Evolutionary conservation across 106 monocot species (phyloP).

Genomic region (Dendrobium nobile): DNA sequence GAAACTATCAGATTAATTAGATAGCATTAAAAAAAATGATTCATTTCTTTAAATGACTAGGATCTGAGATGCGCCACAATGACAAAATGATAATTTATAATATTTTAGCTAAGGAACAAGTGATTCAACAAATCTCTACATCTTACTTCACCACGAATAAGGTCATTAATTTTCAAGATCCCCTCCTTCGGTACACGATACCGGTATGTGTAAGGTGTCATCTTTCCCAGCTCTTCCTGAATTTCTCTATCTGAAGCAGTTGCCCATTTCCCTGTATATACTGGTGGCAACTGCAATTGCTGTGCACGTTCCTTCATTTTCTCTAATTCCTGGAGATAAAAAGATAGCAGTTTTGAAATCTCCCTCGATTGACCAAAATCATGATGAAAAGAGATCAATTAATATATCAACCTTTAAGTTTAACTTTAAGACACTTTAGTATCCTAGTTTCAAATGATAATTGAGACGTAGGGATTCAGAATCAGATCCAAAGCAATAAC

Average conservation of each 20-base stretch:
- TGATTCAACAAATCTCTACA: constrained; percentile 4
- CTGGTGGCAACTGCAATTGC: constrained; percentile 76
- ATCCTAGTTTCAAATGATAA: not conserved
- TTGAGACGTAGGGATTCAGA: not conserved
- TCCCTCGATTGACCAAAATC: not conserved
- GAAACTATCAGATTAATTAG: constrained; percentile 49
- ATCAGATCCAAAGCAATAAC: too few species aligned
- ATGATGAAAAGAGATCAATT: not conserved
- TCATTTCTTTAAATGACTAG: not conserved
- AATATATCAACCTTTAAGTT: not conserved
- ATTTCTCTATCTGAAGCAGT: constrained; percentile 74
- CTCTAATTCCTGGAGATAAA: constrained; percentile 67
- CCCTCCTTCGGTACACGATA: constrained; percentile 95
- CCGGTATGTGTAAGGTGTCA: constrained; percentile 89
- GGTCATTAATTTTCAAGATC: constrained; percentile 69
- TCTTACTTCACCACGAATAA: constrained; percentile 95
- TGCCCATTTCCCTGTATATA: constrained; percentile 94
- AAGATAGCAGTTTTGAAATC: not conserved
- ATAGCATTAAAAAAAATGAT: not conserved
- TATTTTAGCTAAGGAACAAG: not conserved
- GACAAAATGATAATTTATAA: not conserved
- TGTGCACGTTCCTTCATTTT: constrained; percentile 94
- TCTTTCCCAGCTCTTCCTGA: constrained; percentile 69
- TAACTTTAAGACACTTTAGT: not conserved
- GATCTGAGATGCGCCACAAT: not conserved